phyloP scores from a whole-genome alignment of 2,329 filamentous ascomycete species.

The Akanthomyces lecanii region DNA sequence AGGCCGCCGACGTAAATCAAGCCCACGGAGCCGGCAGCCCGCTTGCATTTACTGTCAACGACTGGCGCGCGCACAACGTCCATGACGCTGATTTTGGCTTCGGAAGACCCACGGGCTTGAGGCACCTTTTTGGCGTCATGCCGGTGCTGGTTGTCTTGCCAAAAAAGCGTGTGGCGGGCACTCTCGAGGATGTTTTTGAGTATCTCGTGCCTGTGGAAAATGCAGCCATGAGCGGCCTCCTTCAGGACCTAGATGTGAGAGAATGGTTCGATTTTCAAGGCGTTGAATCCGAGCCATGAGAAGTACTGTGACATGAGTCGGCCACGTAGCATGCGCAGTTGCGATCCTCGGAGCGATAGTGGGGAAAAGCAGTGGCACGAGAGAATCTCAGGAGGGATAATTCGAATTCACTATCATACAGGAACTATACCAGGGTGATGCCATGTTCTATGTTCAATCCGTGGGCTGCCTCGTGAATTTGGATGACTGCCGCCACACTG shows the following conservation, averaged over 20 bases:
- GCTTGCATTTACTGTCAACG: not conserved
- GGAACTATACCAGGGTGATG: too few relatives aligned
- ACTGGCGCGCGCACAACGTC: not conserved
- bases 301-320: not conserved
- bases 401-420: too few relatives aligned
- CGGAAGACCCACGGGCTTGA: not conserved
- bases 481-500: conserved; percentile 34
- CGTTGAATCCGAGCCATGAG: not conserved
- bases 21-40: not conserved
- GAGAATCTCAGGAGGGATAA: too few relatives aligned
- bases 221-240: not conserved
- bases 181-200: not conserved
- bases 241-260: not conserved
- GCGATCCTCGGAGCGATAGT: too few relatives aligned
- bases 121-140: not conserved
- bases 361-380: too few relatives aligned
- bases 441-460: not conserved
- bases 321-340: too few relatives aligned
- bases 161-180: not conserved
- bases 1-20: not conserved
- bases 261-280: not conserved
- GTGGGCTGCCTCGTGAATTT: not conserved
- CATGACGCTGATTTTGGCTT: not conserved
- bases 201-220: not conserved
- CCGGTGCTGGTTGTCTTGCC: not conserved